Evolutionary conservation across 345 rosid genomes (phyloP).

Genomic region (Eucalyptus dawsonii): DNA sequence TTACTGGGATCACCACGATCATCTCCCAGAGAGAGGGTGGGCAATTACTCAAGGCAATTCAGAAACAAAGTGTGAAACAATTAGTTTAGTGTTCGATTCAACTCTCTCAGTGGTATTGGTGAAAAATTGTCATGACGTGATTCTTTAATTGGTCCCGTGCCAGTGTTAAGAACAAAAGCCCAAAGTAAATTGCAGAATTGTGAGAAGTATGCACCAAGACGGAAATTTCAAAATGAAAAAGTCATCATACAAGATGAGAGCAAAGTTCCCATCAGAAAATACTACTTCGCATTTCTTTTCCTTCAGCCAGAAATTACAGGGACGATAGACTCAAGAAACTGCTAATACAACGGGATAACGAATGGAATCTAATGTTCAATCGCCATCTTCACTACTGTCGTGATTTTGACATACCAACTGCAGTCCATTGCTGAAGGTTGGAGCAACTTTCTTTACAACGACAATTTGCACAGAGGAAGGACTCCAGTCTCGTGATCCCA

Average conservation of each 20-base stretch:
- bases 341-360: background rate
- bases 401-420: conserved; percentile 46
- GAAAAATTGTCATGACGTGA: background rate
- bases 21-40: background rate
- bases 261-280: background rate
- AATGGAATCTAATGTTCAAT: background rate
- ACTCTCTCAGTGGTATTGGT: no score
- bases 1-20: background rate
- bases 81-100: no score
- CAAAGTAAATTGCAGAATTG: background rate
- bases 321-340: background rate
- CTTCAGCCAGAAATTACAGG: background rate
- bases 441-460: conserved; percentile 35
- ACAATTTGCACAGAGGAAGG: conserved; percentile 12
- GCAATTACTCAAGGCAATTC: no score
- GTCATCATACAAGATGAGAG: background rate
- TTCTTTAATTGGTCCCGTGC: background rate
- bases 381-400: conserved; percentile 36
- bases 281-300: background rate
- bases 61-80: no score
- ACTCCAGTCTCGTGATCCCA: background rate
- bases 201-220: background rate
- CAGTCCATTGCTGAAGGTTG: conserved; percentile 16
- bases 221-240: no score
- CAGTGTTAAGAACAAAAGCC: background rate